Conservation (phyloP, 371 early-diverging fungal genomes). For the Apophysomyces variabilis region DNA sequence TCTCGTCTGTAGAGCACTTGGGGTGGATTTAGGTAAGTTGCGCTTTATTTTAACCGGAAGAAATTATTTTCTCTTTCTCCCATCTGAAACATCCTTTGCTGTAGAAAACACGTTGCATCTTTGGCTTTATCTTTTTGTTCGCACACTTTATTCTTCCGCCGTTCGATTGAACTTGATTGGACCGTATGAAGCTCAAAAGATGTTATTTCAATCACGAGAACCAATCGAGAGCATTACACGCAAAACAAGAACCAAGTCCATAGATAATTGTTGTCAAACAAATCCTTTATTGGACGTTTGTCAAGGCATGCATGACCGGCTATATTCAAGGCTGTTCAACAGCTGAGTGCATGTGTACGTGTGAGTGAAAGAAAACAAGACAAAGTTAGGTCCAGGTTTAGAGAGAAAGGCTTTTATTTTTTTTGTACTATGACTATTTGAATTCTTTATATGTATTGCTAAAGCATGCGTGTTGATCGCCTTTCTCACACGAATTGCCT, state of each 20-base stretch:
- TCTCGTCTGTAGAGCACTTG: constrained; percentile 63
- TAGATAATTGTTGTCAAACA: constrained; percentile 69
- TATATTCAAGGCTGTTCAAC: constrained; percentile 89
- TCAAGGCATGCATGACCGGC: constrained; percentile 87
- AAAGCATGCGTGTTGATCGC: too few species aligned
- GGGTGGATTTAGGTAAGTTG: constrained; percentile 56
- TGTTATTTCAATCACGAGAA: constrained; percentile 65
- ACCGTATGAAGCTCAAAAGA: constrained; percentile 84
- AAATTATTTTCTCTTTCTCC: too few species aligned
- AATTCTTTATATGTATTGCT: too few species aligned
- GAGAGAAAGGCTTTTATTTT: too few species aligned
- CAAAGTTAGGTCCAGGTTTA: too few species aligned
- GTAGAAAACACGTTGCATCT: constrained; percentile 73
- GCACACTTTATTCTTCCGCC: constrained; percentile 84
- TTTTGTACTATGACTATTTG: too few species aligned
- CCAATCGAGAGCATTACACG: constrained; percentile 59
- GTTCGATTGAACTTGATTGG: constrained; percentile 90
- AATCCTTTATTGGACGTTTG: constrained; percentile 83
- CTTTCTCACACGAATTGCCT: too few species aligned
- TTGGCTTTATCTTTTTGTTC: constrained; percentile 81
- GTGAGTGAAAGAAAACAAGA: background rate
- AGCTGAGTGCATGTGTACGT: constrained; percentile 44
- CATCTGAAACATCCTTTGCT: background rate
- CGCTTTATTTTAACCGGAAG: too few species aligned
- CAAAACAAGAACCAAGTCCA: constrained; percentile 43